Conservation (phyloP, 768 basidiomycete genomes). For the Amanita pallidorosea region DNA sequence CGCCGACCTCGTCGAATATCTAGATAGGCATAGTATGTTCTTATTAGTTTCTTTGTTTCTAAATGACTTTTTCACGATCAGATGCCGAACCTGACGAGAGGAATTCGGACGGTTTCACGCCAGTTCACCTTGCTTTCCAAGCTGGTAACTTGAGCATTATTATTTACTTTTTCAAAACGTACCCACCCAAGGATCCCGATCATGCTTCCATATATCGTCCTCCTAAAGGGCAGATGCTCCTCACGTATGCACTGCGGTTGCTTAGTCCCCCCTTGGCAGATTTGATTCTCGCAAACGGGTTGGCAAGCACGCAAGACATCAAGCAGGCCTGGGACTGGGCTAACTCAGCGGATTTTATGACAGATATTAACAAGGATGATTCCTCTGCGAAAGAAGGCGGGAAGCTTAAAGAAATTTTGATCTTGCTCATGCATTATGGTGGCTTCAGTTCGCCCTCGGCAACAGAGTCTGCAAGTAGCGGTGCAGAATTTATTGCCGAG, state of each 20-base stretch:
- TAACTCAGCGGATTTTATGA: conserved; percentile 21
- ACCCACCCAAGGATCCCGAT: conserved; percentile 46
- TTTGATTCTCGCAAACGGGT: conserved; percentile 49
- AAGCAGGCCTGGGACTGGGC: conserved; percentile 39
- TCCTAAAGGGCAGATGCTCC: conserved; percentile 29
- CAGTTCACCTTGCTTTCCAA: conserved; percentile 57
- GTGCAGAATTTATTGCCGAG: conserved; percentile 2
- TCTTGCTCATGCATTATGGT: conserved; percentile 40
- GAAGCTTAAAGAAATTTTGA: conserved; percentile 39
- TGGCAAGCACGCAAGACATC: conserved; percentile 39
- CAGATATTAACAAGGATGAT: conserved; percentile 11
- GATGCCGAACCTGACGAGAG: conserved; percentile 69
- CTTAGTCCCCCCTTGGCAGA: conserved; percentile 53
- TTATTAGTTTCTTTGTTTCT: conserved; percentile 14
- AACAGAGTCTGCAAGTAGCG: neutral
- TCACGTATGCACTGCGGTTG: conserved; percentile 50
- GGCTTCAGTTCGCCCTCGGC: conserved; percentile 37
- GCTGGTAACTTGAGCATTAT: conserved; percentile 41
- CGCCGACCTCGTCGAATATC: conserved; percentile 51
- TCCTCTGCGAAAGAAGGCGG: conserved; percentile 16
- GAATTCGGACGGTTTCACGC: conserved; percentile 44
- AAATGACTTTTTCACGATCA: conserved; percentile 17
- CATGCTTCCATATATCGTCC: conserved; percentile 34
- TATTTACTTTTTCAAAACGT: conserved; percentile 49
- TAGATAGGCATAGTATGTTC: conserved; percentile 57